Conservation (phyloP, 305 asterid species). For the Rubia tinctorum region DNA sequence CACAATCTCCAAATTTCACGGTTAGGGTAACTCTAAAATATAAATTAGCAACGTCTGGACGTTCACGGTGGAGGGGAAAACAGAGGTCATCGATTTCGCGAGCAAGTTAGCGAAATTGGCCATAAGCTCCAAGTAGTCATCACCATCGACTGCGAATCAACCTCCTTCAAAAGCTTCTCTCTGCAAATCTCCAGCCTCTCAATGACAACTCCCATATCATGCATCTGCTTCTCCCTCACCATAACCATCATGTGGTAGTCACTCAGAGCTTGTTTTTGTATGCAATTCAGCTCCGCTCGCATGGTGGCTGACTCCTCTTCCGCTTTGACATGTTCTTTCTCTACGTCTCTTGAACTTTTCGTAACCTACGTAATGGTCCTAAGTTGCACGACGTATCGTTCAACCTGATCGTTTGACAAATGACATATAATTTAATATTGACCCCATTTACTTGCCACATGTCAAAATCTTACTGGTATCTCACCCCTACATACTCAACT, state of each 20-base stretch:
- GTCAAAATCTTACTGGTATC: no score
- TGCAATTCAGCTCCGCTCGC: neutral
- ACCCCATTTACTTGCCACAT: no score
- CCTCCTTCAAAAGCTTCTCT: neutral
- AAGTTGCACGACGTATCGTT: no score
- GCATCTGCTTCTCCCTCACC: neutral
- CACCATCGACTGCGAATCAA: neutral
- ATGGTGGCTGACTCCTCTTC: neutral
- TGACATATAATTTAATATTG: no score
- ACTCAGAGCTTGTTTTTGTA: neutral
- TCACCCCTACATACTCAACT: no score
- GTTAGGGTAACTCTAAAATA: slow-evolving; percentile 24
- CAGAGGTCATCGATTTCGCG: no score
- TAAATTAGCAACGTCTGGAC: neutral
- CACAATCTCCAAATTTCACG: slow-evolving; percentile 40
- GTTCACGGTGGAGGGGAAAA: no score
- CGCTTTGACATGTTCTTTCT: neutral
- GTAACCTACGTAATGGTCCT: no score
- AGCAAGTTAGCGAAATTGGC: no score
- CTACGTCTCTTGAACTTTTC: neutral
- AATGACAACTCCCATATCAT: neutral
- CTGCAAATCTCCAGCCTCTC: neutral
- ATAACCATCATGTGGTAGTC: neutral
- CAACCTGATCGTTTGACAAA: no score
- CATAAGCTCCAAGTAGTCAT: no score